Evolutionary conservation across 2,329 filamentous ascomycete genomes (phyloP), one percentile per base, ranked within the genome.

Genomic region (Ascocoryne sarcoides): DNA sequence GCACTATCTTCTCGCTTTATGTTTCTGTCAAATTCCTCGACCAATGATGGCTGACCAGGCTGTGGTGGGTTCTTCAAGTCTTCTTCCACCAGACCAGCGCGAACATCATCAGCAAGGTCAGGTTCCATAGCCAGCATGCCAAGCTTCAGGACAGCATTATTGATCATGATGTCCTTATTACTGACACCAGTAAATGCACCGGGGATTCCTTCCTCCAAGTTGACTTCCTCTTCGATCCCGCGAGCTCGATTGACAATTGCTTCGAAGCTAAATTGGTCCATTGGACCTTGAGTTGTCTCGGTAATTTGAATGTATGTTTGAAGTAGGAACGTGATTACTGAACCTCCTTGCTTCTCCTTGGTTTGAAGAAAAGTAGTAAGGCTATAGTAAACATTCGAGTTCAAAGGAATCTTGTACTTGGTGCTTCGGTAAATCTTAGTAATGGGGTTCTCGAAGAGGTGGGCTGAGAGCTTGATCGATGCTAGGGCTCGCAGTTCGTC

Each of bases 361-460:
- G 80, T 79, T 60, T 96, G 89, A 1, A 98, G 69, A 53, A 90
- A 94, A 52, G 88, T 84, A 56, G 95, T 82, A 7, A 96, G 73
- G 45, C 84, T 84, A 42, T 79, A 81, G 43, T 84, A 88, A 1
- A 88, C 81, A 52, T 89, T 82, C 42, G 82, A 81, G 54, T 89
- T 95, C n/a, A 98, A 67, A 0, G 87, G 87, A 26, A 98, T 72
- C 10, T 87, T 78, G 60, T 96, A 98, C 60, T 87, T 92, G 68
- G 89, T 90, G 41, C 79, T 76, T 30, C 77, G 75, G 61, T 95
- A 98, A 3, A 92, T 68, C 59, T 83, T 85, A 5, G 84, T 82
- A n/a, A 82, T 74, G 2, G 75, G 61, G 56, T 92, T 93, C 43
- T 86, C 80, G 29, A 77, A 69, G 7, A 92, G 68, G 56, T 98